Evolutionary conservation across 495 filamentous ascomycete genomes (phyloP).

Genomic region (Physcia stellaris): DNA sequence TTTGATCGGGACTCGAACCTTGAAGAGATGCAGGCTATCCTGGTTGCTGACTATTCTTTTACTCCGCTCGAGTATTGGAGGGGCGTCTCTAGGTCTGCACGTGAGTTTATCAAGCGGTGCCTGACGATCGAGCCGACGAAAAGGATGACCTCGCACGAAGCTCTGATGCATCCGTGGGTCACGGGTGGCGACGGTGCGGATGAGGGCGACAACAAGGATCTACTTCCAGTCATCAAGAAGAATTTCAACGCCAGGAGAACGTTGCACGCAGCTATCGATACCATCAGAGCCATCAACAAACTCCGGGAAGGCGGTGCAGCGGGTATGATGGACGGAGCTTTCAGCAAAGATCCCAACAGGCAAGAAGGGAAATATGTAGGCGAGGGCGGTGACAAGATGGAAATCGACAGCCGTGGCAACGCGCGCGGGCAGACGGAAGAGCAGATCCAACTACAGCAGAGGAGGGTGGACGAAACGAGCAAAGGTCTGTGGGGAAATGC

Average conservation of each 20-base stretch:
- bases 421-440: constrained; percentile 50
- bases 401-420: constrained; percentile 43
- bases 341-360: constrained; percentile 47
- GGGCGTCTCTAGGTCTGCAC: constrained; percentile 69
- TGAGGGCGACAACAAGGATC: constrained; percentile 35
- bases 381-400: constrained; percentile 24
- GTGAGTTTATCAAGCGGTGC: constrained; percentile 79
- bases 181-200: constrained; percentile 35
- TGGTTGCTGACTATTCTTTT: constrained; percentile 91
- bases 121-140: constrained; percentile 75
- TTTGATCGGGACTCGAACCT: constrained; percentile 96
- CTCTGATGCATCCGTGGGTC: constrained; percentile 80
- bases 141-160: constrained; percentile 91
- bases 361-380: constrained; percentile 12
- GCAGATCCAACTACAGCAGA: constrained; percentile 49
- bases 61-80: constrained; percentile 96
- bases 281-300: constrained; percentile 96
- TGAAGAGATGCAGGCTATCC: constrained; percentile 98
- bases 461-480: constrained; percentile 44
- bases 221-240: constrained; percentile 90
- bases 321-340: constrained; percentile 66
- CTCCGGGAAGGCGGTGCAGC: constrained; percentile 67
- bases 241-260: constrained; percentile 96
- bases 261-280: constrained; percentile 92
- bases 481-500: constrained; percentile 46